Evolutionary conservation across 2,329 filamentous ascomycete genomes (phyloP), one percentile per base, ranked within the genome.

Genomic region (Penicillium freii): DNA sequence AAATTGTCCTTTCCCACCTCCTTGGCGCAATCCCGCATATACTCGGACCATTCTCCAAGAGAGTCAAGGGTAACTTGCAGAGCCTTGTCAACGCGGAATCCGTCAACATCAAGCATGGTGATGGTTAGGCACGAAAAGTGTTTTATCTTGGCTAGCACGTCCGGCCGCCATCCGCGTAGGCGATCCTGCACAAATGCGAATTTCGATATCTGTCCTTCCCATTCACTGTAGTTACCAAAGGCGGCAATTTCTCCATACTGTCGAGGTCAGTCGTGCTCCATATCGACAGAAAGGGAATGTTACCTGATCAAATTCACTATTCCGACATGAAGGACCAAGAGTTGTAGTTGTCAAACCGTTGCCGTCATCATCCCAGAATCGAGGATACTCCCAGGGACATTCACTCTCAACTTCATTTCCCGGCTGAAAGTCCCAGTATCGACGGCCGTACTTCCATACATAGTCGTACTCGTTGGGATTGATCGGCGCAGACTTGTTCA

Each of bases 141-240:
- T 47, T 80, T 80, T 63, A 83, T 81, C 59, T 38, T 80, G 75
- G 23, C 80, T 83, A 87, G 74, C 0, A 87, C 84, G 5, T 79
- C 78, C 1, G 83, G 81, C 21, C 79, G 63, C 86, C 86, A 88
- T 65, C 87, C 85, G 56, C 86, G 80, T 3, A 88, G 77, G 68
- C 86, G 84, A 71, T 88, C 85, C 70, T 88, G 86, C 3, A 87
- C 85, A 48, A 82, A 85, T 47, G 84, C 84, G 70, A 87, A 88
- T 62, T 87, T 87, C 47, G 84, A 80, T 40, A 88, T 76, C 67
- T 87, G 82, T 67, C 83, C 82, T 66, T 85, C 74, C 81, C 83
- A 87, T 66, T 87, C 83, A 0, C 83, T 81, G 60, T 81, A 86
- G 13, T 84, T 80, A 62, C 85, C 85, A 63, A 87, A 87, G 46